Conservation (phyloP, 2,329 filamentous ascomycete species). For the Rutstroemia sp. region DNA sequence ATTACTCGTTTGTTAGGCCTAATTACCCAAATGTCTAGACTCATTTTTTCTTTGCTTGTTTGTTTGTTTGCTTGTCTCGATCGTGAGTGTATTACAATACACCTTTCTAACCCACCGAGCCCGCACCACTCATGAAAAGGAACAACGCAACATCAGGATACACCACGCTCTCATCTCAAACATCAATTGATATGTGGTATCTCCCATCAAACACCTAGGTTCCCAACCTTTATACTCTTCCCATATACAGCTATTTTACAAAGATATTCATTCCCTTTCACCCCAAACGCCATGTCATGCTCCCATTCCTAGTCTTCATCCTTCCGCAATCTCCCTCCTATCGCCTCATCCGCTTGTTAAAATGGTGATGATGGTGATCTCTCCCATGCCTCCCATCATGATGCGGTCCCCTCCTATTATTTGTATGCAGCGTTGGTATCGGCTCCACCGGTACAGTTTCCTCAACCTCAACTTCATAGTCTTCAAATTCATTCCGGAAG, state of each 20-base stretch:
- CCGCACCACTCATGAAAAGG: too few species aligned
- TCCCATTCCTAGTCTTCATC: not conserved
- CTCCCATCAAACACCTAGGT: not conserved
- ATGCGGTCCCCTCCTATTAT: slow-evolving; percentile 13
- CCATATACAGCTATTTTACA: slow-evolving; percentile 1
- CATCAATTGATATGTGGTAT: not conserved
- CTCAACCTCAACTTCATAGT: slow-evolving; percentile 72
- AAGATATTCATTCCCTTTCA: not conserved
- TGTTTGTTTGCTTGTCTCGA: too few species aligned
- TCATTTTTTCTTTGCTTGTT: too few species aligned
- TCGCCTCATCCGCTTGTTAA: slow-evolving; percentile 15
- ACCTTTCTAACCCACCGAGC: too few species aligned
- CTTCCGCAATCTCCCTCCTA: not conserved
- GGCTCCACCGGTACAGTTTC: slow-evolving; percentile 34
- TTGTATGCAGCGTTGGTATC: slow-evolving; percentile 7
- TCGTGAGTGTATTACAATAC: too few species aligned
- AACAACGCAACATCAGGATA: too few species aligned
- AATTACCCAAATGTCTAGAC: too few species aligned
- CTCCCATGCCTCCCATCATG: slow-evolving; percentile 9
- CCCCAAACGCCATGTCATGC: not conserved
- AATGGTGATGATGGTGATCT: slow-evolving; percentile 14
- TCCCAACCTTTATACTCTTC: not conserved
- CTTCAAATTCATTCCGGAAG: slow-evolving; percentile 68
- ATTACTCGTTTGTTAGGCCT: too few species aligned
- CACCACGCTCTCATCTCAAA: too few species aligned